phyloP scores from a whole-genome alignment of 2,329 filamentous ascomycete species.

The Claviceps paspali region DNA sequence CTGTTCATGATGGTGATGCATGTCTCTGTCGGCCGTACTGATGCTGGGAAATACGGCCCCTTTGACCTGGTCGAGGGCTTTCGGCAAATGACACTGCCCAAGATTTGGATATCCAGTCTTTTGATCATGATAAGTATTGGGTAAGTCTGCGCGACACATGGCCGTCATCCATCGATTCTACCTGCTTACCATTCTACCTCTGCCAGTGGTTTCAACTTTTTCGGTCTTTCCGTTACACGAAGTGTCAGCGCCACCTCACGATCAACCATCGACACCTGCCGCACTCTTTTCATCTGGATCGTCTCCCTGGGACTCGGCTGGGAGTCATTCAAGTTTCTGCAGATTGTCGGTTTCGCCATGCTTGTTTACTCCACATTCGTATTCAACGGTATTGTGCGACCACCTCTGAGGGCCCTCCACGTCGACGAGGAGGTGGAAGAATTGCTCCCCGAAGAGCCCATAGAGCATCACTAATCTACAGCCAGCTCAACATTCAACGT shows the following conservation, averaged over 20 bases:
- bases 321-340: conserved; percentile 96
- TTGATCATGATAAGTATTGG: conserved; percentile 97
- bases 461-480: conserved; percentile 44
- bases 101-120: conserved; percentile 62
- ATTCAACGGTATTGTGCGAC: conserved; percentile 85
- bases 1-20: conserved; percentile 70
- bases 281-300: conserved; percentile 96
- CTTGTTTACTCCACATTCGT: conserved; percentile 94
- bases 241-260: conserved; percentile 82
- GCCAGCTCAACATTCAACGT: neutral
- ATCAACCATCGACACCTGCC: conserved; percentile 93
- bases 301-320: conserved; percentile 85
- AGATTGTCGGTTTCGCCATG: conserved; percentile 74
- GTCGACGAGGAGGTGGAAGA: conserved; percentile 40
- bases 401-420: conserved; percentile 57
- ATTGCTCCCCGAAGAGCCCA: conserved; percentile 67
- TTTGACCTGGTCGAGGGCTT: conserved; percentile 85
- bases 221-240: conserved; percentile 84
- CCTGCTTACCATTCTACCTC: conserved; percentile 9
- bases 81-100: conserved; percentile 55
- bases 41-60: conserved; percentile 60
- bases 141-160: conserved; percentile 30
- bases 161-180: neutral
- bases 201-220: conserved; percentile 88
- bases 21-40: conserved; percentile 57